These are phyloP conservation scores for Diaporthe vaccinii DNA, from an alignment of 2,329 filamentous ascomycete genomes.

Conservation along the genomic window DNA sequence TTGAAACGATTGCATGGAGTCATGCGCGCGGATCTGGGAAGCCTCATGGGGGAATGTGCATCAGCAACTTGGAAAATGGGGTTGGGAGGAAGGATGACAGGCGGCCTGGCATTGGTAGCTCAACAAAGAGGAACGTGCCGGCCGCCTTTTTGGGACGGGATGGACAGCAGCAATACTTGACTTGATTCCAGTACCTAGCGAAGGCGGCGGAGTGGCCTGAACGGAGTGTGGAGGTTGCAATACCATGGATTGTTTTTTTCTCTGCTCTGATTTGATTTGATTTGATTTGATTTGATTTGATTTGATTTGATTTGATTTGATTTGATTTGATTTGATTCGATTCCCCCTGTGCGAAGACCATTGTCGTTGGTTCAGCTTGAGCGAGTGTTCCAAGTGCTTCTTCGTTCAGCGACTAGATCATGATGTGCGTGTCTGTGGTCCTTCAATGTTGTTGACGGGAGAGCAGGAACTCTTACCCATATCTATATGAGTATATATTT, in stretches of 20 bases:
- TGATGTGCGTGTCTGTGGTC: not conserved
- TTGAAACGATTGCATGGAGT: slow-evolving; percentile 24
- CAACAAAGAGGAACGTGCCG: slow-evolving; percentile 40
- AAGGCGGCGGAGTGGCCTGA: not conserved
- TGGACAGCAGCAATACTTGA: not conserved
- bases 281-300: not conserved
- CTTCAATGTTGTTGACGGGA: not conserved
- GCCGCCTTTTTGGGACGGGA: slow-evolving; percentile 14
- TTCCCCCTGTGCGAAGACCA: not conserved
- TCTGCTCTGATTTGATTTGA: not conserved
- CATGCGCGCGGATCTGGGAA: slow-evolving; percentile 13
- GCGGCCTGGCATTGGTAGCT: slow-evolving; percentile 38
- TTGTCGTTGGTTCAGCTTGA: not conserved
- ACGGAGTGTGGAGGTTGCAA: slow-evolving; percentile 7
- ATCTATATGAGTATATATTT: not conserved
- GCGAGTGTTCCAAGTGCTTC: not conserved
- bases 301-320: not conserved
- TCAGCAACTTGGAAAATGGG: not conserved
- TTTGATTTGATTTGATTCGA: not conserved
- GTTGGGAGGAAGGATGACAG: not conserved
- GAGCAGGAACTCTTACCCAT: slow-evolving; percentile 6
- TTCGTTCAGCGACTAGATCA: not conserved
- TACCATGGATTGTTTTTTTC: slow-evolving; percentile 24
- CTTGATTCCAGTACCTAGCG: slow-evolving; percentile 20
- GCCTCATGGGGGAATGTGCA: not conserved